A percentile compares a stretch with the other conserved stretches of the same genome.
Evolutionary conservation across 768 basidiomycete species (phyloP).

Genomic region (Galerina marginata): DNA sequence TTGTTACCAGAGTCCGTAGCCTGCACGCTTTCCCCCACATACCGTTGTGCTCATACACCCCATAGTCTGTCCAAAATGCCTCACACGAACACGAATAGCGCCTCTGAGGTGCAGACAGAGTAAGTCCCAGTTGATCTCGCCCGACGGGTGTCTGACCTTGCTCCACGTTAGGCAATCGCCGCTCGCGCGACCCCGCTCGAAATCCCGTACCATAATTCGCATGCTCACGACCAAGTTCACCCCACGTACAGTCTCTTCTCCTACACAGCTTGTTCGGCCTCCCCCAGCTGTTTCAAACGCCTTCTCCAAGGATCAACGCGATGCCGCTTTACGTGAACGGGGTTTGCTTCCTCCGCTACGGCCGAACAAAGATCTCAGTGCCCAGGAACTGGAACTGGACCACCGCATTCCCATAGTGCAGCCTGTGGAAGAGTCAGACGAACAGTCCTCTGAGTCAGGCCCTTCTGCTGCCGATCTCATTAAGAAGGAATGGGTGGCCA

Average conservation of each 20-base stretch:
- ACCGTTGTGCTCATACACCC: not conserved
- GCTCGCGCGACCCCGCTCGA: constrained; percentile 25
- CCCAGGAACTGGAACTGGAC: constrained; percentile 44
- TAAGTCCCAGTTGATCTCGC: not conserved
- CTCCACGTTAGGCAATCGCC: not conserved
- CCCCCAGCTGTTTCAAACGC: constrained; percentile 26
- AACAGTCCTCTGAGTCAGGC: not conserved
- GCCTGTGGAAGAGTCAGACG: constrained; percentile 15
- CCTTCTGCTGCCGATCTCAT: constrained; percentile 55
- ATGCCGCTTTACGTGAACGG: constrained; percentile 65
- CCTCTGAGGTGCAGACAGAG: constrained; percentile 2
- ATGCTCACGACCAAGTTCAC: constrained; percentile 39
- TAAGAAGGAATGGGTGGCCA: constrained; percentile 59
- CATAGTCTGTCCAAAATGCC: constrained; percentile 1
- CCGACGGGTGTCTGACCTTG: not conserved
- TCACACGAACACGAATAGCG: not conserved
- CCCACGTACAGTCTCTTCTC: constrained; percentile 17
- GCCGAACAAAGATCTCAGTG: constrained; percentile 48
- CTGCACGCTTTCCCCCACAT: not conserved
- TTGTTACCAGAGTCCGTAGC: constrained; percentile 2
- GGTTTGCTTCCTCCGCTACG: constrained; percentile 58
- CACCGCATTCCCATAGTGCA: constrained; percentile 41
- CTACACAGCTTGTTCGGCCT: constrained; percentile 10
- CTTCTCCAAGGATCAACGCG: constrained; percentile 44
- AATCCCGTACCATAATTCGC: constrained; percentile 38